These are phyloP conservation scores for Tephrocybe sp. DNA, from an alignment of 768 basidiomycete genomes.

Conservation along the genomic window DNA sequence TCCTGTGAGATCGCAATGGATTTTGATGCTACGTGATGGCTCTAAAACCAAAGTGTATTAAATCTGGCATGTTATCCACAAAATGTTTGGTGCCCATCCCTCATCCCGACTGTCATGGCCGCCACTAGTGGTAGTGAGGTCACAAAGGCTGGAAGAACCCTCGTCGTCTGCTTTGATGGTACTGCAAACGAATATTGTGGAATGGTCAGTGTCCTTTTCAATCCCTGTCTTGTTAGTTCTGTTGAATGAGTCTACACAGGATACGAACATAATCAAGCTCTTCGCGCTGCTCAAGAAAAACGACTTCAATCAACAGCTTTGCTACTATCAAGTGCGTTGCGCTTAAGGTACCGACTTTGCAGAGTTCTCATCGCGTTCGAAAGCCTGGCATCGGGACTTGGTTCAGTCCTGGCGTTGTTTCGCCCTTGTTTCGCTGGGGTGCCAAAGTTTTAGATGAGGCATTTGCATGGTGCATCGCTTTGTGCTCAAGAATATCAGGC, in stretches of 20 bases:
- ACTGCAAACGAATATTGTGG: conserved; percentile 42
- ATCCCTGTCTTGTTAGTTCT: not conserved
- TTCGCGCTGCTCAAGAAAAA: conserved; percentile 28
- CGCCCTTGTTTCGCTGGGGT: conserved; percentile 52
- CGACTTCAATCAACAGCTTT: conserved; percentile 21
- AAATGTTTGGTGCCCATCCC: not conserved
- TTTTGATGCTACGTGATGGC: too few species aligned
- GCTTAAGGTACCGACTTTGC: not conserved
- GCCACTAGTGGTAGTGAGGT: conserved; percentile 8
- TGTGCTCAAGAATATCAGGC: not conserved
- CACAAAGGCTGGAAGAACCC: conserved; percentile 12
- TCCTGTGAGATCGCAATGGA: too few species aligned
- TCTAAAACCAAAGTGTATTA: too few species aligned
- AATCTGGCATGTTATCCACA: too few species aligned
- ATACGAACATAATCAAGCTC: conserved; percentile 29
- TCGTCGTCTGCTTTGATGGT: conserved; percentile 57
- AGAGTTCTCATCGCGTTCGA: not conserved
- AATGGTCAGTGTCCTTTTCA: conserved; percentile 26
- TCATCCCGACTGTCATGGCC: conserved; percentile 11
- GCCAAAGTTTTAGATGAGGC: conserved; percentile 67
- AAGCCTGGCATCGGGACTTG: conserved; percentile 49
- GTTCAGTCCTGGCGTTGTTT: conserved; percentile 63
- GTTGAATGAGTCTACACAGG: conserved; percentile 12
- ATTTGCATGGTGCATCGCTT: conserved; percentile 58
- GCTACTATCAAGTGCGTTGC: conserved; percentile 54